Evolutionary conservation across 495 filamentous ascomycete species (phyloP), one percentile per base, ranked within the genome.

Genomic region (Pseudotulostoma volvatum): DNA sequence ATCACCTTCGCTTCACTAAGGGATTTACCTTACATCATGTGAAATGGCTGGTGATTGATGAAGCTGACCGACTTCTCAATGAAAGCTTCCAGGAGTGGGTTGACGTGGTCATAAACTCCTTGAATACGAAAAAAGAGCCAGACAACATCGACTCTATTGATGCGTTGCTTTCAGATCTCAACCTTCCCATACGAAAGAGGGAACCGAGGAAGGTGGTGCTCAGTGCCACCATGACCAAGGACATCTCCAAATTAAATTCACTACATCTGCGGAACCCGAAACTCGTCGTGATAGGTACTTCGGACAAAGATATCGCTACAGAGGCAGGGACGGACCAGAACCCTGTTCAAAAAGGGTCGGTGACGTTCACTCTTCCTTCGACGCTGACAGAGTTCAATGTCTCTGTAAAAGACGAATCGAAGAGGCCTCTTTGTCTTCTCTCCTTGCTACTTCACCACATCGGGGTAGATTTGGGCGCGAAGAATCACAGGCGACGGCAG

Each of bases 31-130:
- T 86, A 35, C 66, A 77, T 23, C 69, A 78, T 56, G 66, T 90
- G 4, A 70, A 77, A 44, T 96, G 84, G 85, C 66, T 88, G 14
- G 73, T 93, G 14, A 81, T 96, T 20, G 90, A 97, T 50, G 90
- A 97, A 60, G 90, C 87, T 0, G 90, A 96, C 56, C 76, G 87
- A 44, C 62, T 96, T 4, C 75, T 96, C 2, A 81, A 85, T 14
- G 82, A 94, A 52, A 84, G 79, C 44, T 96, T 87, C 53, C 87
- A 95, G 50, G 79, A 90, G 48, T 96, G 87, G 84, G 66, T 92
- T 3, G 73, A 78, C 36, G 56, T 76, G 2, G 73, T 93, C 3
- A 75, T 84, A 51, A 66, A 64, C 1, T 70, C 66, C 4, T 52
- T 93, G 34, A 66, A 79, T 43, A 51, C 53, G 3, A 60, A 65